Percentiles rank a stretch among this genome's conserved stretches.
These are phyloP conservation scores for Flammula alnicola DNA, from an alignment of 1,284 basidiomycete species.

Conservation along the genomic window DNA sequence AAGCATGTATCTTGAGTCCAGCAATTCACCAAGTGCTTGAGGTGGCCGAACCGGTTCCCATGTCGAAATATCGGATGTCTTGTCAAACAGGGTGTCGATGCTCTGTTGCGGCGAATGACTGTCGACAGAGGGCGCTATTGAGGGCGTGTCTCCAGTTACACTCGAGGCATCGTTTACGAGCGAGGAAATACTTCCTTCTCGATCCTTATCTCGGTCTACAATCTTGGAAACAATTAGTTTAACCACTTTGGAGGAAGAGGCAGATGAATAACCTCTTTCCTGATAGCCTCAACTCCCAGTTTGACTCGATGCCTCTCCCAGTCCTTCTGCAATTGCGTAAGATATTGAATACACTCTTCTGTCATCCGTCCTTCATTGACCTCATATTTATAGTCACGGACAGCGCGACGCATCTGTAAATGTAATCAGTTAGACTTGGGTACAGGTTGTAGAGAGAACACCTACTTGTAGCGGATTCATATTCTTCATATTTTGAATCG, in stretches of 20 bases:
- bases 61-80: slow-evolving; percentile 58
- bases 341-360: slow-evolving; percentile 93
- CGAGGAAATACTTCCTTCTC: slow-evolving; percentile 55
- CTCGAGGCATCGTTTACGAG: slow-evolving; percentile 44
- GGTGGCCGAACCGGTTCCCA: slow-evolving; percentile 82
- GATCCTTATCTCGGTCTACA: slow-evolving; percentile 64
- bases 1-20: slow-evolving; percentile 93
- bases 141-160: slow-evolving; percentile 36
- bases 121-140: slow-evolving; percentile 40
- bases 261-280: slow-evolving; percentile 66
- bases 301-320: slow-evolving; percentile 92
- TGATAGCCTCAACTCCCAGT: slow-evolving; percentile 77
- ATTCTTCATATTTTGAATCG: slow-evolving; percentile 84
- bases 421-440: slow-evolving; percentile 5
- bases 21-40: slow-evolving; percentile 82
- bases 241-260: neutral
- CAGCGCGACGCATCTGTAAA: slow-evolving; percentile 84
- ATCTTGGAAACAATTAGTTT: slow-evolving; percentile 48
- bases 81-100: slow-evolving; percentile 84
- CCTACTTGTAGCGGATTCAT: slow-evolving; percentile 90
- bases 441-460: slow-evolving; percentile 8
- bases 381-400: slow-evolving; percentile 95
- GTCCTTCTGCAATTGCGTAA: slow-evolving; percentile 92
- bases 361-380: slow-evolving; percentile 92
- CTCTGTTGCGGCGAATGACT: slow-evolving; percentile 50